Conservation (phyloP, 2,329 filamentous ascomycete genomes). For the Lachnellula occidentalis region DNA sequence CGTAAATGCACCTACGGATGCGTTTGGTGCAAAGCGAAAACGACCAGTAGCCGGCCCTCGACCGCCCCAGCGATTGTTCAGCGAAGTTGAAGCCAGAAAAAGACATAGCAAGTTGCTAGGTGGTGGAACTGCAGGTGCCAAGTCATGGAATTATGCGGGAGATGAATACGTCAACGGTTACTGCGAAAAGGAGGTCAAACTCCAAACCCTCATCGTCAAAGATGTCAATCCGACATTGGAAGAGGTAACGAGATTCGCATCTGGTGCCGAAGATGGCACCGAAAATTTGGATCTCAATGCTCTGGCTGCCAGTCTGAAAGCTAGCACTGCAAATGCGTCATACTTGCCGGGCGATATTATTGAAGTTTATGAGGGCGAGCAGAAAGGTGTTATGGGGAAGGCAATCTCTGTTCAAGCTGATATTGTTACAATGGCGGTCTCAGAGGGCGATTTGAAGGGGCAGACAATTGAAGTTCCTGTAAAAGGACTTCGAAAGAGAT, state of each 20-base stretch:
- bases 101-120: slow-evolving; percentile 61
- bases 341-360: slow-evolving; percentile 95
- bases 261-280: slow-evolving; percentile 82
- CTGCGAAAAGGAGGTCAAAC: slow-evolving; percentile 87
- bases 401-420: slow-evolving; percentile 83
- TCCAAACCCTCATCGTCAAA: slow-evolving; percentile 77
- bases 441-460: slow-evolving; percentile 73
- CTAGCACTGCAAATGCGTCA: slow-evolving; percentile 71
- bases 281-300: slow-evolving; percentile 91
- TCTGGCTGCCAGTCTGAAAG: slow-evolving; percentile 83
- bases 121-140: slow-evolving; percentile 39
- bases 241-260: slow-evolving; percentile 91
- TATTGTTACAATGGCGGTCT: slow-evolving; percentile 83
- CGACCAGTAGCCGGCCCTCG: slow-evolving; percentile 60
- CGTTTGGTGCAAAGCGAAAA: slow-evolving; percentile 64
- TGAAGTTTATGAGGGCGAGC: slow-evolving; percentile 92
- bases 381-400: slow-evolving; percentile 82
- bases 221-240: slow-evolving; percentile 91
- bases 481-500: slow-evolving; percentile 87
- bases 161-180: slow-evolving; percentile 93
- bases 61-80: slow-evolving; percentile 87
- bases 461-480: slow-evolving; percentile 89
- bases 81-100: slow-evolving; percentile 87
- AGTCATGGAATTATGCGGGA: slow-evolving; percentile 77
- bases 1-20: slow-evolving; percentile 38